Base-by-base conservation (phyloP, 2,329 filamentous ascomycete species). In the Huntiella moniliformis region DNA sequence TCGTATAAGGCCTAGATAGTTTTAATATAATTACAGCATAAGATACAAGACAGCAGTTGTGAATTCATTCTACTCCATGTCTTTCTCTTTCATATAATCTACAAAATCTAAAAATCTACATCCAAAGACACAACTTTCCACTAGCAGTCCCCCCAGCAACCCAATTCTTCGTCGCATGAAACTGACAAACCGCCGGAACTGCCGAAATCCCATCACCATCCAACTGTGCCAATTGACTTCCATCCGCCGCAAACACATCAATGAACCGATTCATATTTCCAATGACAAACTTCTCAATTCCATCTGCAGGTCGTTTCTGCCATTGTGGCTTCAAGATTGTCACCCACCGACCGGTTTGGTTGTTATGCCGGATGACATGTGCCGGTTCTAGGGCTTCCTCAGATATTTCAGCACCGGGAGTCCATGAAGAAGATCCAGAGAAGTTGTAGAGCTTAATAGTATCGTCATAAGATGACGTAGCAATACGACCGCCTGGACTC, bases 261-360 rank as follows among this genome's bases (percentile, higher is more conserved):
- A 96, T 84, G 54, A 95, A 96, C 1, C 91, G 76, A 57, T 93
- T 94, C 91, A 96, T 96, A 54, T 96, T 98, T 1, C 84, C 91
- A 48, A 98, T 88, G 17, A 77, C 82, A 55, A 98, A 86, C 51
- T 88, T 85, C 52, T 93, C 79, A 4, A 92, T 76, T 5, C 79
- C 78, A 49, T 91, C 84, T 32, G 70, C 64, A 0, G 91, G 88
- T 39, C 73, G 70, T 31, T 73, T 67, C 60, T 98, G 91, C 91
- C 91, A 98, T 54, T 94, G 85, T 0, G 59, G 91, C 71, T 70
- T 92, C 57, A 69, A 60, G 32, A 73, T 94, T 0, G 85, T 93
- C 0, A 95, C 86, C 85, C 85, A 95, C 46, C 87, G 71, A 0
- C 88, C 91, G 0, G 87, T 96, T 63, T 98, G 91, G 56, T 94